These are phyloP conservation scores for Neurospora sp. DNA, from an alignment of 495 filamentous ascomycete species.

Conservation along the genomic window DNA sequence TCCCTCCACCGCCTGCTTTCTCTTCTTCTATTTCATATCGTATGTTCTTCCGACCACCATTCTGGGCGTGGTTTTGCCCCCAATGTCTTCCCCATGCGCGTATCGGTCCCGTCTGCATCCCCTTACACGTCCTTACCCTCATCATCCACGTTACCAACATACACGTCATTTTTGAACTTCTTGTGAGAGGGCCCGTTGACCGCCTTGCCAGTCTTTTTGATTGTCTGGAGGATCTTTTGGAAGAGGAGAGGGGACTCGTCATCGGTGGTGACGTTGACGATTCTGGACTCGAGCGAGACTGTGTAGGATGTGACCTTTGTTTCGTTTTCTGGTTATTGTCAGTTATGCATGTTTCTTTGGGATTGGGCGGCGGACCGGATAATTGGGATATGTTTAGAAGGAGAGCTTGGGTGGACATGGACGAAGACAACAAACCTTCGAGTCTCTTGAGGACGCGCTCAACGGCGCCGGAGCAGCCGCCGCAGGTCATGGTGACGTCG, in stretches of 20 bases:
- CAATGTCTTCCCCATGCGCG: background rate
- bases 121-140: background rate
- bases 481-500: slow-evolving; percentile 54
- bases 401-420: background rate
- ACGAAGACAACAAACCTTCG: slow-evolving; percentile 51
- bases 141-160: background rate
- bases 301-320: background rate
- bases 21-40: background rate
- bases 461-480: slow-evolving; percentile 57
- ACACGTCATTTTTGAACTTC: slow-evolving; percentile 15
- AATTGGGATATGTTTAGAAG: background rate
- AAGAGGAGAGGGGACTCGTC: slow-evolving; percentile 46
- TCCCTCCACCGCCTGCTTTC: background rate
- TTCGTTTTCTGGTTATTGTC: slow-evolving; percentile 14
- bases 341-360: background rate
- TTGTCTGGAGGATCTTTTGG: slow-evolving; percentile 72
- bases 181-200: slow-evolving; percentile 54
- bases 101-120: background rate
- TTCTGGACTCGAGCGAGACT: slow-evolving; percentile 35
- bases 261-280: slow-evolving; percentile 60
- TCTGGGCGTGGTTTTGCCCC: background rate
- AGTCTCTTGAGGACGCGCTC: slow-evolving; percentile 92
- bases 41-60: background rate
- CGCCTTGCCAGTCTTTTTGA: slow-evolving; percentile 87
- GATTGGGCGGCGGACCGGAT: background rate